Conservation (phyloP, 1,284 basidiomycete genomes). For the Taiwanofungus camphoratus region DNA sequence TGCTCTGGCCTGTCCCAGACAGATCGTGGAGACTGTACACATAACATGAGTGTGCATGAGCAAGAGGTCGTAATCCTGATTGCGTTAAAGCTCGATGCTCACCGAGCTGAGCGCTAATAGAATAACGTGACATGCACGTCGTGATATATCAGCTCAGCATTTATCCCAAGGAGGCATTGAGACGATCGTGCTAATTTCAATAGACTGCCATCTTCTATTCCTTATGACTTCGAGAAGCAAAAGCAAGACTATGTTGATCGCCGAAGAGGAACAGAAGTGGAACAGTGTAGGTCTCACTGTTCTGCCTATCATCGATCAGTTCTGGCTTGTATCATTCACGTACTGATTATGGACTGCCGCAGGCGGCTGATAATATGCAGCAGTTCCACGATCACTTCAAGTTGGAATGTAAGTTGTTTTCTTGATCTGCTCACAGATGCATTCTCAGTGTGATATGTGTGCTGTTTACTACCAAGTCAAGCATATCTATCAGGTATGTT, state of each 20-base stretch:
- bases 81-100: too few relatives aligned
- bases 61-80: too few relatives aligned
- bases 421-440: neutral
- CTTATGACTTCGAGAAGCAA: neutral
- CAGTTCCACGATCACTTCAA: constrained; percentile 29
- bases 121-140: too few relatives aligned
- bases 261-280: constrained; percentile 13
- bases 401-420: constrained; percentile 23
- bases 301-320: neutral
- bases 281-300: constrained; percentile 9
- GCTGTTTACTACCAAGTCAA: constrained; percentile 22
- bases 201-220: too few relatives aligned
- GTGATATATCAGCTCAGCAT: too few relatives aligned
- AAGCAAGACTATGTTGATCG: constrained; percentile 5
- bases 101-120: too few relatives aligned
- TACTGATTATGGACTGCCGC: neutral
- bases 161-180: too few relatives aligned
- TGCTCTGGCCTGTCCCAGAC: too few relatives aligned
- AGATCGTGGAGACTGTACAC: too few relatives aligned
- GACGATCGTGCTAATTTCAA: too few relatives aligned
- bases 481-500: constrained; percentile 23
- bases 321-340: neutral
- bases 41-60: too few relatives aligned
- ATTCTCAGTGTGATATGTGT: neutral
- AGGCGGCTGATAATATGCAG: constrained; percentile 24